Conservation (phyloP, 2,329 filamentous ascomycete genomes). For the Tolypocladium nubicola region DNA sequence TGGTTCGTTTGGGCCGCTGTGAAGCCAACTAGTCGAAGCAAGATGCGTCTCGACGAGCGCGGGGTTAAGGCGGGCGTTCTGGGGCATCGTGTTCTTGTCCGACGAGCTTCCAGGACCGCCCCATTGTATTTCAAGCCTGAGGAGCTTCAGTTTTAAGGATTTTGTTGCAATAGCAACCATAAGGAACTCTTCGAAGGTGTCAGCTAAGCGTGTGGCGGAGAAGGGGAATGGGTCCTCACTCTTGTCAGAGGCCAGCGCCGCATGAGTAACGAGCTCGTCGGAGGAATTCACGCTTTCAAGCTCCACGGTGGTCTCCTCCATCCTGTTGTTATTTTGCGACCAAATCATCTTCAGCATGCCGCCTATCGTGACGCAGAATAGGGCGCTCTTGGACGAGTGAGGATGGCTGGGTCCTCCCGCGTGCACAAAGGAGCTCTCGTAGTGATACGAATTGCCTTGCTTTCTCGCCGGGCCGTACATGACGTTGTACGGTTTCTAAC, state of each 20-base stretch:
- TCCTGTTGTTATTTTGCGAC: slow-evolving; percentile 60
- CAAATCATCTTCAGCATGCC: slow-evolving; percentile 68
- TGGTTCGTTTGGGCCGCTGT: slow-evolving; percentile 31
- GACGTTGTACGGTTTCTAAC: slow-evolving; percentile 31
- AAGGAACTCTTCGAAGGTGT: slow-evolving; percentile 35
- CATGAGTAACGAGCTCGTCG: slow-evolving; percentile 71
- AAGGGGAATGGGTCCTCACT: slow-evolving; percentile 32
- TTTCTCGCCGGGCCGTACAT: slow-evolving; percentile 54
- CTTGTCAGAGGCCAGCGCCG: slow-evolving; percentile 63
- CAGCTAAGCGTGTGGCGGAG: slow-evolving; percentile 1
- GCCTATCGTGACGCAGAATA: slow-evolving; percentile 67
- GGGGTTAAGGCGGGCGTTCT: slow-evolving; percentile 36
- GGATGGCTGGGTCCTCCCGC: slow-evolving; percentile 66
- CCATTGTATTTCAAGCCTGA: slow-evolving; percentile 69
- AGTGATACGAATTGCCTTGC: slow-evolving; percentile 53
- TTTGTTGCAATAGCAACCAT: slow-evolving; percentile 58
- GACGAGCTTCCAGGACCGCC: slow-evolving; percentile 39
- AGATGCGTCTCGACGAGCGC: slow-evolving; percentile 44
- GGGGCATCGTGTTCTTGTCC: slow-evolving; percentile 42
- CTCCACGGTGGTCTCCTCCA: slow-evolving; percentile 63
- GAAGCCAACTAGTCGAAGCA: slow-evolving; percentile 47
- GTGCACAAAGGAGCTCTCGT: slow-evolving; percentile 54
- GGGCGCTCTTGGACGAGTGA: slow-evolving; percentile 56
- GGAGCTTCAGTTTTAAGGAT: slow-evolving; percentile 62
- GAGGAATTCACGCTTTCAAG: slow-evolving; percentile 62